A percentile compares a stretch with the other conserved stretches of the same genome.
Conservation (phyloP, 352 stramenopile genomes). For the Globisporangium viniferum region DNA sequence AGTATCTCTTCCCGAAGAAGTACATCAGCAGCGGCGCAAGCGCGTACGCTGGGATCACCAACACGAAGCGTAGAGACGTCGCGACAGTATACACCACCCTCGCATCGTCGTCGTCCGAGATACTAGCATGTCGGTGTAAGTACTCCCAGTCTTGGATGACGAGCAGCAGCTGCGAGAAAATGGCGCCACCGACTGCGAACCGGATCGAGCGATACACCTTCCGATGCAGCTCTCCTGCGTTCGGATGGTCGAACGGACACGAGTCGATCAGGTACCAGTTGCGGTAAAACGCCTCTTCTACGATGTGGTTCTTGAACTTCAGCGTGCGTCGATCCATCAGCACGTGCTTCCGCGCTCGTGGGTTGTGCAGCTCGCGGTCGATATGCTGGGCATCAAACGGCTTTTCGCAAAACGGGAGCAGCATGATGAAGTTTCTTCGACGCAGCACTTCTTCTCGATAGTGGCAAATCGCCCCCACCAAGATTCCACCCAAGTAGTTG, state of each 20-base stretch:
- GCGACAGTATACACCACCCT: not conserved
- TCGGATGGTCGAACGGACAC: conserved; percentile 41
- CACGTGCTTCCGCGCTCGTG: not conserved
- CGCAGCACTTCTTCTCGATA: not conserved
- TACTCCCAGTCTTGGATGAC: conserved; percentile 32
- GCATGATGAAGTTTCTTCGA: not conserved
- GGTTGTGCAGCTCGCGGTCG: not conserved
- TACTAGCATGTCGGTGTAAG: not conserved
- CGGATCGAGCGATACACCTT: conserved; percentile 32
- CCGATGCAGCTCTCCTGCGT: conserved; percentile 34
- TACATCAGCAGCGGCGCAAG: not conserved
- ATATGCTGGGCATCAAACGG: not conserved
- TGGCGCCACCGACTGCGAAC: conserved; percentile 33
- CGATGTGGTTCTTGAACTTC: conserved; percentile 34
- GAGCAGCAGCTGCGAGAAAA: conserved; percentile 38
- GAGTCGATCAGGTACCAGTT: conserved; percentile 47
- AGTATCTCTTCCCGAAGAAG: not conserved
- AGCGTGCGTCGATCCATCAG: not conserved
- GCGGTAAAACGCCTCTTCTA: conserved; percentile 42
- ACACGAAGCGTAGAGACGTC: not conserved
- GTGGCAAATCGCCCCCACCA: not conserved
- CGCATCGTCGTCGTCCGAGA: not conserved
- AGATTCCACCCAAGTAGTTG: not conserved
- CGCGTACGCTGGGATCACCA: not conserved
- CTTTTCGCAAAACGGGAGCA: not conserved